phyloP scores from a whole-genome alignment of 2,329 filamentous ascomycete genomes.

The Ascochyta clinopodiicola region DNA sequence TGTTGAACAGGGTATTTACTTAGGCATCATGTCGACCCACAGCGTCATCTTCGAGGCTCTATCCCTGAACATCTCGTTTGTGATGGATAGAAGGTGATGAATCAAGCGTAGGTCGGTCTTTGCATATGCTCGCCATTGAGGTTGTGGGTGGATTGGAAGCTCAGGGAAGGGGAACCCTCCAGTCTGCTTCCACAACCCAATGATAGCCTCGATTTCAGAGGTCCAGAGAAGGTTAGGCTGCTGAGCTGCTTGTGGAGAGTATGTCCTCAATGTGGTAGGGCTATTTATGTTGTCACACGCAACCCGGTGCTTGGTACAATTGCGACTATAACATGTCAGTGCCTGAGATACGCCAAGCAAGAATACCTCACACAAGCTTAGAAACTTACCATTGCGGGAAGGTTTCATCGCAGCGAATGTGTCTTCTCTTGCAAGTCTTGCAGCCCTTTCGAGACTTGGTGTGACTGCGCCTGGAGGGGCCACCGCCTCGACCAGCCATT shows the following conservation, averaged over 20 bases:
- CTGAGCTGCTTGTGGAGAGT: constrained; percentile 58
- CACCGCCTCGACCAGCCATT: constrained; percentile 94
- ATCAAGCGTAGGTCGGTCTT: constrained; percentile 85
- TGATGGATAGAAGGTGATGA: constrained; percentile 86
- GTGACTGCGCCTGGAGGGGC: constrained; percentile 88
- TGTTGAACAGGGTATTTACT: constrained; percentile 63
- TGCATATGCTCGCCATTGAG: constrained; percentile 74
- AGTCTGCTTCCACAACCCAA: constrained; percentile 83
- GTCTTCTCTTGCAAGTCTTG: constrained; percentile 95
- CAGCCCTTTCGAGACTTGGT: constrained; percentile 99
- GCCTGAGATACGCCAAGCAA: neutral
- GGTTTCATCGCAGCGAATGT: constrained; percentile 97
- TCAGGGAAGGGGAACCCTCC: constrained; percentile 86
- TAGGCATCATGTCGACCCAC: constrained; percentile 92
- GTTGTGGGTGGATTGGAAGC: constrained; percentile 76
- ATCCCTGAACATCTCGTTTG: constrained; percentile 78
- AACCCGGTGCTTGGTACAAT: constrained; percentile 99
- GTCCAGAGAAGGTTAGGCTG: constrained; percentile 79
- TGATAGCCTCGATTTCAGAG: constrained; percentile 79
- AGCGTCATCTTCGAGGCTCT: constrained; percentile 84
- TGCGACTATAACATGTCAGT: constrained; percentile 68
- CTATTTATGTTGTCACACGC: constrained; percentile 97
- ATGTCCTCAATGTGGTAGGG: constrained; percentile 68
- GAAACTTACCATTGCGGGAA: constrained; percentile 95
- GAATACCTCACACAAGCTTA: too few relatives aligned